Evolutionary conservation across 495 filamentous ascomycete species (phyloP).

Genomic region (Usnea hakonensis): DNA sequence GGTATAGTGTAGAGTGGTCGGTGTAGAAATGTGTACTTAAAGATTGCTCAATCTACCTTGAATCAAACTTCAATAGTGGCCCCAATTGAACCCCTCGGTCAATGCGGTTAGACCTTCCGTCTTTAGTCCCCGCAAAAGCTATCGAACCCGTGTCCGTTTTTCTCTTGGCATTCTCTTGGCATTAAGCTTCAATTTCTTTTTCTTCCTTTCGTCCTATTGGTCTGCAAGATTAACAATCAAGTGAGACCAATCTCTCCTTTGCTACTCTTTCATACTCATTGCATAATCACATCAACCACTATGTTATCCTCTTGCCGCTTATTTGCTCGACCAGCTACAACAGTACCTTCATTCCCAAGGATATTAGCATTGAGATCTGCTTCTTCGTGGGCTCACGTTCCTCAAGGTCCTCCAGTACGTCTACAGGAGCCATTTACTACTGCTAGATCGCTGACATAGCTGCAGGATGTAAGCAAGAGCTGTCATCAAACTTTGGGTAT

Average conservation of each 20-base stretch:
- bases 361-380: conserved; percentile 51
- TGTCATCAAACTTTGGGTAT: background rate
- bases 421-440: conserved; percentile 8
- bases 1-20: background rate
- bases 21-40: no score
- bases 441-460: conserved; percentile 17
- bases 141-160: background rate
- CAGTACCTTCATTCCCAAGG: background rate
- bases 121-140: background rate
- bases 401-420: conserved; percentile 86
- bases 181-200: background rate
- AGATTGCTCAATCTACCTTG: no score
- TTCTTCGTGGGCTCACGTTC: conserved; percentile 82
- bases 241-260: background rate
- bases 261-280: background rate
- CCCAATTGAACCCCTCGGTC: no score
- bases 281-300: background rate
- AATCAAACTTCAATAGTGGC: no score
- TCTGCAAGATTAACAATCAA: background rate
- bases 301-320: conserved; percentile 15
- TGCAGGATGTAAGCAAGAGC: conserved; percentile 29
- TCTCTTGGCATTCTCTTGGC: background rate
- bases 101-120: conserved; percentile 11
- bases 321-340: background rate
- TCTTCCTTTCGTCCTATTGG: background rate